A percentile compares a stretch with the other conserved stretches of the same genome.
Conservation (phyloP, 1,284 basidiomycete species). For the Austroboletus niveus region DNA sequence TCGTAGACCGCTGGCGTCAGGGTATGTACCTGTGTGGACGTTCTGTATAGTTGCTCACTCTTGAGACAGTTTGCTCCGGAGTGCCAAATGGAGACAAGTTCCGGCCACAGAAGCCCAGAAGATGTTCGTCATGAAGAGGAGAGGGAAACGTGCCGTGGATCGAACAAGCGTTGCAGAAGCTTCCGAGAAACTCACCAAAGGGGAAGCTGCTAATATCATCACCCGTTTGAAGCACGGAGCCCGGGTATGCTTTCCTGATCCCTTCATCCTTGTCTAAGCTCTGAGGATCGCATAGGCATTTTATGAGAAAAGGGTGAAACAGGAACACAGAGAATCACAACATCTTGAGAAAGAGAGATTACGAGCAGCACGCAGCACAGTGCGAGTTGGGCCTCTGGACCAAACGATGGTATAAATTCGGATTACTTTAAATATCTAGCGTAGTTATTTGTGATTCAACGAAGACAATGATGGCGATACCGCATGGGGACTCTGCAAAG, state of each 20-base stretch:
- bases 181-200: slow-evolving; percentile 60
- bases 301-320: slow-evolving; percentile 53
- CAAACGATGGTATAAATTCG: slow-evolving; percentile 4
- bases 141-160: slow-evolving; percentile 38
- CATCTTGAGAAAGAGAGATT: slow-evolving; percentile 44
- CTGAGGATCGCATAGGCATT: slow-evolving; percentile 42
- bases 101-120: slow-evolving; percentile 71
- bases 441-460: slow-evolving; percentile 14
- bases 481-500: slow-evolving; percentile 58
- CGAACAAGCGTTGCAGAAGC: slow-evolving; percentile 23
- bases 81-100: slow-evolving; percentile 71
- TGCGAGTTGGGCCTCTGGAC: slow-evolving; percentile 57
- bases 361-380: slow-evolving; percentile 51
- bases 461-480: slow-evolving; percentile 62
- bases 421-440: background rate
- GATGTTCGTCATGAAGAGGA: slow-evolving; percentile 58
- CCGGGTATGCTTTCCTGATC: slow-evolving; percentile 41
- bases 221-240: slow-evolving; percentile 77
- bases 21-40: slow-evolving; percentile 36
- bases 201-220: slow-evolving; percentile 77
- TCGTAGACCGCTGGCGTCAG: slow-evolving; percentile 42
- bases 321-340: slow-evolving; percentile 35
- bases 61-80: slow-evolving; percentile 53
- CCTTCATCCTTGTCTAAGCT: slow-evolving; percentile 1
- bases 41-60: slow-evolving; percentile 11